Evolutionary conservation across 2,329 filamentous ascomycete genomes (phyloP), one percentile per base, ranked within the genome.

Genomic region (Orbilia brochopaga): DNA sequence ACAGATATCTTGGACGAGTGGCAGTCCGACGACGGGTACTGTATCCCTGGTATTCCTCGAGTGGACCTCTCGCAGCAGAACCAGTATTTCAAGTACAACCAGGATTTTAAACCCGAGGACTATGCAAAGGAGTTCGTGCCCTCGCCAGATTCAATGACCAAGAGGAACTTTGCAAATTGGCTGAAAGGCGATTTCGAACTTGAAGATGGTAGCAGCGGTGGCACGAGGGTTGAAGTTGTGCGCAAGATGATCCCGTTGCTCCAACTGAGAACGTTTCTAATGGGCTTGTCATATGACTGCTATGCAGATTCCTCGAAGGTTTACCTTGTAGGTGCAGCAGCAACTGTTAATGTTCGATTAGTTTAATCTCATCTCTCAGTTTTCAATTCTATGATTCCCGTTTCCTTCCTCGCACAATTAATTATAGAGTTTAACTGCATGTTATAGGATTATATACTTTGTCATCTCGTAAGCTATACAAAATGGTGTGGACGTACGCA

Each of bases 181-280:
- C 11, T 27, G 21, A 51, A 6, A 23, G 17, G 6, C 5, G 17
- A 53, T 19, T 5, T 19, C 15, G 21, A 27, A 15, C 24, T 3
- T 13, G 21, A 2, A 2, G 23, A 30, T n/a, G 30, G 30, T n/a
- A 53, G 30, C 11, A 19, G n/a, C 44, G 17, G 44, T 32, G 4
- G 27, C 7, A 4, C 50, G 15, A 53, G 30, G 23, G 7, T 53
- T 53, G 23, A 30, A 4, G n/a, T 53, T 7, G 15, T 53, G 5
- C 50, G 50, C 7, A 53, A 27, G 21, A 15, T 30, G 50, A n/a
- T 57, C 10, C 53, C 53, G 23, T 21, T 57, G 15, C 21, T 57
- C 4, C 27, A 40, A n/a, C 19, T 57, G 17, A 40, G 53, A n/a
- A 57, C 32, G 15, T 57, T 42, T 21, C 30, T 42, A 17, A 40